Evolutionary conservation across 345 rosid species (phyloP).

Genomic region (Kandelia obovata): DNA sequence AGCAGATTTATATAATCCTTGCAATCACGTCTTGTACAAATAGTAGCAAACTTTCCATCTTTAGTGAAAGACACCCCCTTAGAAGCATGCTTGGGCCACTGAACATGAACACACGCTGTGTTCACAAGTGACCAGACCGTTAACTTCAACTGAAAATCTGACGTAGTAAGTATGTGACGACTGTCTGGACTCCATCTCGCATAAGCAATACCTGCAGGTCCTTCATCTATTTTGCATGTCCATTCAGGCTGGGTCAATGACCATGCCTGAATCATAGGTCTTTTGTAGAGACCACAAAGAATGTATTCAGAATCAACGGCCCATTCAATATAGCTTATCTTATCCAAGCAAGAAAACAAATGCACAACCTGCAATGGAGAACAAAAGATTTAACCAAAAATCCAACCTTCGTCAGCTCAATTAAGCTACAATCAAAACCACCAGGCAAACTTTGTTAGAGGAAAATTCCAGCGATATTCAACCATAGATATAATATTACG

Average conservation of each 20-base stretch:
- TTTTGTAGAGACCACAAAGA: constrained; percentile 84
- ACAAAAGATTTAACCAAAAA: background rate
- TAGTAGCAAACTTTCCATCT: constrained; percentile 87
- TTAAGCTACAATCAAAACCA: background rate
- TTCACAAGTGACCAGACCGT: constrained; percentile 92
- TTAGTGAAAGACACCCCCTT: constrained; percentile 74
- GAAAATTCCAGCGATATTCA: background rate
- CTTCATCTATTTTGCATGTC: constrained; percentile 98
- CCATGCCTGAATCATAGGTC: constrained; percentile 97
- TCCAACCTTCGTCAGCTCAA: background rate
- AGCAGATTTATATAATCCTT: constrained; percentile 85
- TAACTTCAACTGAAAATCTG: constrained; percentile 82
- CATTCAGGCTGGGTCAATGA: constrained; percentile 86
- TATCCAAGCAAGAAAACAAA: constrained; percentile 94
- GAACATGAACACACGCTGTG: constrained; percentile 96
- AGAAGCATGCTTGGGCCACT: constrained; percentile 92
- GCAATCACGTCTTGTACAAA: constrained; percentile 91
- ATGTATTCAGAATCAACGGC: constrained; percentile 92
- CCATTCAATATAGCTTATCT: constrained; percentile 95
- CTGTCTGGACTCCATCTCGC: constrained; percentile 99
- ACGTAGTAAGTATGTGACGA: constrained; percentile 88
- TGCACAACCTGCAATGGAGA: constrained; percentile 77
- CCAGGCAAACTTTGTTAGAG: background rate
- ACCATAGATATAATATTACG: background rate
- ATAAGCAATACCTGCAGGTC: constrained; percentile 91